Conservation (phyloP, 139 green algal genomes). For the Chlorella sp. region DNA sequence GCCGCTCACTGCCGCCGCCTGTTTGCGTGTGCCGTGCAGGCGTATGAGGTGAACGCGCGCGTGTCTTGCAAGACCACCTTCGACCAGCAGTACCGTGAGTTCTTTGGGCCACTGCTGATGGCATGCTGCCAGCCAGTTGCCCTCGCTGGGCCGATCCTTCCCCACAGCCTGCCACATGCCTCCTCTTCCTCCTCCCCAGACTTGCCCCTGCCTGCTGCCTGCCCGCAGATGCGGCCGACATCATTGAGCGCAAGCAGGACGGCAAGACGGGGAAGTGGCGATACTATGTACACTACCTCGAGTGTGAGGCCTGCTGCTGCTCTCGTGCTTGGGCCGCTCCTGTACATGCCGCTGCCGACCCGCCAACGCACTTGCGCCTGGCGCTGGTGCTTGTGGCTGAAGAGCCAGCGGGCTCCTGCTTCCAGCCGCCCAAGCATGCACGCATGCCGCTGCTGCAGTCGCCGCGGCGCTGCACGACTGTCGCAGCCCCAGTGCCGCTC, state of each 20-base stretch:
- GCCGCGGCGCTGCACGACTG: no score
- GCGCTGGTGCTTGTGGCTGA: no score
- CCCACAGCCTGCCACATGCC: not conserved
- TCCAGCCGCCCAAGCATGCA: no score
- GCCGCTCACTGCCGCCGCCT: no score
- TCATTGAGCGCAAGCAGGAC: slow-evolving; percentile 53
- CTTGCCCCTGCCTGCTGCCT: not conserved
- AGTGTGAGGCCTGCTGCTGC: slow-evolving; percentile 67
- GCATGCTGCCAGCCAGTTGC: not conserved
- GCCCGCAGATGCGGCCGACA: slow-evolving; percentile 51
- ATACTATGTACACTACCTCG: slow-evolving; percentile 94
- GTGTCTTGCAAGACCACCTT: slow-evolving; percentile 61
- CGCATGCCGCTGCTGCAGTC: no score
- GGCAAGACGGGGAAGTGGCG: slow-evolving; percentile 12
- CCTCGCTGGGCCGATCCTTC: not conserved
- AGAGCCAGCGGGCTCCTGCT: no score
- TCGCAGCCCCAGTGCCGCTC: no score
- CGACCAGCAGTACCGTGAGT: slow-evolving; percentile 59
- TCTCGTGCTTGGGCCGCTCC: not conserved
- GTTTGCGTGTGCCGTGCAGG: slow-evolving; percentile 7
- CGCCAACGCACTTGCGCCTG: no score
- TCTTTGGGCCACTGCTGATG: not conserved
- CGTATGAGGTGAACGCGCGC: slow-evolving; percentile 41
- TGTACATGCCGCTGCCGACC: not conserved
- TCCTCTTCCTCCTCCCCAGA: not conserved